Evolutionary conservation across 2,329 filamentous ascomycete genomes (phyloP).

Genomic region (Paecilomyces sp.): DNA sequence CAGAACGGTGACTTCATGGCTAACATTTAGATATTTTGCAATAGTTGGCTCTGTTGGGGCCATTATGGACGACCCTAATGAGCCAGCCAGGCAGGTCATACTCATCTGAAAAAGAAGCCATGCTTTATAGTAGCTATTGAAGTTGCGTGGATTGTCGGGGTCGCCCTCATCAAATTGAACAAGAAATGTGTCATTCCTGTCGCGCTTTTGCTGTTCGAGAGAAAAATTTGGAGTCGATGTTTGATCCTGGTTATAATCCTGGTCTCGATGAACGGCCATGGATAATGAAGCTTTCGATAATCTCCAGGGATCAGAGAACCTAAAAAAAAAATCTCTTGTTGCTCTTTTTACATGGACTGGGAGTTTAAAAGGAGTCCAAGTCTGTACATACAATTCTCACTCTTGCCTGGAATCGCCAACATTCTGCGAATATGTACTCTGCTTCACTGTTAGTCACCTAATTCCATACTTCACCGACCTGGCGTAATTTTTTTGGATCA

Average conservation of each 20-base stretch:
- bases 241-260: not conserved
- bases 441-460: not conserved
- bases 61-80: slow-evolving; percentile 45
- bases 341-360: not conserved
- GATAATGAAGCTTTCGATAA: not conserved
- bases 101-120: slow-evolving; percentile 45
- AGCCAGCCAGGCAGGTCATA: slow-evolving; percentile 43
- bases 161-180: slow-evolving; percentile 15
- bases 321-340: not conserved
- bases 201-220: not conserved
- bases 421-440: not conserved
- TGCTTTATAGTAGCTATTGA: slow-evolving; percentile 34
- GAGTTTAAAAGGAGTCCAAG: not conserved
- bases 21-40: slow-evolving; percentile 34
- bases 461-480: not conserved
- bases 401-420: not conserved
- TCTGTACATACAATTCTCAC: not conserved
- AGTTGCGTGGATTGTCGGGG: slow-evolving; percentile 42
- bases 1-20: slow-evolving; percentile 38
- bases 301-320: not conserved
- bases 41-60: slow-evolving; percentile 40
- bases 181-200: not conserved
- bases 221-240: not conserved
- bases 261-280: not conserved
- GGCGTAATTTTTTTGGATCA: not conserved